Evolutionary conservation across 306 rosid genomes (phyloP), one percentile per base, ranked within the genome.

Genomic region (Dalbergia cultrata): DNA sequence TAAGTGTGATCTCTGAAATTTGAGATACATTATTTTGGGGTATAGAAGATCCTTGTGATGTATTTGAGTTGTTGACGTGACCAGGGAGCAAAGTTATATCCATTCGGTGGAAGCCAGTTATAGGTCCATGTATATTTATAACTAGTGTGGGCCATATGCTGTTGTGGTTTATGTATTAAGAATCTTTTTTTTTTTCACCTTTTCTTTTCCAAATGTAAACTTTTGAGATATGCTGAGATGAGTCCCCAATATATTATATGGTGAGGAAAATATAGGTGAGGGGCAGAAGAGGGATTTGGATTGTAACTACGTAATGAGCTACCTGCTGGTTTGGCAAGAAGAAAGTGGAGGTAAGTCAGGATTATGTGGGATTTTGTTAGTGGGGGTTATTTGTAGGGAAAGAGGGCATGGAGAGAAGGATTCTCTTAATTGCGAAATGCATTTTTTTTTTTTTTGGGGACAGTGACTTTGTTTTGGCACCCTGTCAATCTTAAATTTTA

Each of bases 11-110:
- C 33, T 53, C 65, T 77, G 56, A 35, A 77, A 67, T 39, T n/a
- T 33, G 47, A 66, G 31, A 1, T 19, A 41, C 12, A 14, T 53
- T 31, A 67, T 77, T 67, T 66, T 39, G 81, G 72, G 57, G 67
- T 67, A 66, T 33, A 4, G 18, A 67, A 37, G 72, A 52, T 54
- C 17, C 81, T 65, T 66, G 13, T 66, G 65, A 21, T 22, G 37
- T 21, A 56, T 66, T 77, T 77, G 33, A 53, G 74, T 44, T 53
- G 57, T 66, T 67, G 66, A 81, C 65, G 74, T 80, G 74, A 47
- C 53, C 21, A 47, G 58, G 53, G 56, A 81, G 33, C 50, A 43
- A 0, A 70, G 61, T 75, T 52, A 56, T 44, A 56, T 56, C 61
- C 71, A 33, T 72, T 81, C 56, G 9, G 58, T 37, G 22, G 80